Base-by-base conservation (phyloP, 1,139 yeast species). In the Lodderomyces beijingensis region DNA sequence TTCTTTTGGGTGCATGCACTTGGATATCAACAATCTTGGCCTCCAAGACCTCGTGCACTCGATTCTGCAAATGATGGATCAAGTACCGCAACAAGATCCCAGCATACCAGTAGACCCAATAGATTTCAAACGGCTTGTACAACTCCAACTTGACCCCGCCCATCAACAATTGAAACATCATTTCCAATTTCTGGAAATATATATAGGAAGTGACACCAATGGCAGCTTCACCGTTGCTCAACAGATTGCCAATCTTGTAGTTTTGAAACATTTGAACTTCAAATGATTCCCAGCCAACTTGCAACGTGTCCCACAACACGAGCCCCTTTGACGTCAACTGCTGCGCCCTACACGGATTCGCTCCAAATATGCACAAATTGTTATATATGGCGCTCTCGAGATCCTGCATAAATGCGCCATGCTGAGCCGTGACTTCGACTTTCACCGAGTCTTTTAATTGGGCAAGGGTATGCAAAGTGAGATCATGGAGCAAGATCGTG, bases 271-370 rank as follows among this genome's bases (percentile, higher is more conserved):
- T 34, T 10, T 63, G 69, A 15, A 64, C 42, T 47, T 79, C 87
- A 28, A 74, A 57, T 4, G 57, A 51, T 46, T 82, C 87, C 43
- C 76, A 59, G 27, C 66, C 64, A 4, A 82, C 94, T 51, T 89
- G 96, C 21, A 87, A 60, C 3, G 87, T 71, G 53, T 91, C 96
- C 83, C 93, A 86, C 3, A 77, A 51, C 46, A 43, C 77, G 47
- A 51, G 71, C 59, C 53, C 80, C 65, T 47, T 78, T 54, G 53
- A 81, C 57, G 46, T 76, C 66, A 66, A 46, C 50, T 87, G 96
- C 42, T 96, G 74, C 50, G 86, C 91, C 34, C 96, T 71, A 34
- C 95, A 78, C 16, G 86, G 77, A 49, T 89, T 89, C 53, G 80
- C 84, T 12, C 86, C 80, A 40, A 67, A 61, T 2, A 71, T 63